Percentiles rank a stretch among this genome's conserved stretches.
Conservation (phyloP, 768 basidiomycete species). For the Tulasnella sp. region DNA sequence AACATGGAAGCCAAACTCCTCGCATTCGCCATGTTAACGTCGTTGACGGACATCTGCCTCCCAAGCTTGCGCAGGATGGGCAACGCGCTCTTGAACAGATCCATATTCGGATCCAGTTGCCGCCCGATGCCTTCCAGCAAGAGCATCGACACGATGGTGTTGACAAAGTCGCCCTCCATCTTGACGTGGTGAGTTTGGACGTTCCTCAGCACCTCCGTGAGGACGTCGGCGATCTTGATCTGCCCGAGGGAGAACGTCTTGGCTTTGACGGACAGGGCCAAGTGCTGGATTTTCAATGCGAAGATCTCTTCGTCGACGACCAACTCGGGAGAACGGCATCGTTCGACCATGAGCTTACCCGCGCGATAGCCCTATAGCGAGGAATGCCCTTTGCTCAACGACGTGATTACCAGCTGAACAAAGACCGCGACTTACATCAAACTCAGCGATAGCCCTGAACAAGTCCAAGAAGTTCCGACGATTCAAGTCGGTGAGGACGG, state of each 20-base stretch:
- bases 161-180: slow-evolving; percentile 98
- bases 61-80: slow-evolving; percentile 90
- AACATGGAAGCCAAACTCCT: slow-evolving; percentile 71
- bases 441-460: slow-evolving; percentile 90
- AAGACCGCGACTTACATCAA: slow-evolving; percentile 55
- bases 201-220: slow-evolving; percentile 75
- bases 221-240: slow-evolving; percentile 89
- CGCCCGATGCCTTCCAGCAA: slow-evolving; percentile 93
- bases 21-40: slow-evolving; percentile 47
- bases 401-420: too few relatives aligned
- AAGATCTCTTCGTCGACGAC: slow-evolving; percentile 90
- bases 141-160: slow-evolving; percentile 90
- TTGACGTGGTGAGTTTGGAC: slow-evolving; percentile 92
- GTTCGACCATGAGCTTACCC: slow-evolving; percentile 92
- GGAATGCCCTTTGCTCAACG: background rate
- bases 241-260: slow-evolving; percentile 97
- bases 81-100: slow-evolving; percentile 89
- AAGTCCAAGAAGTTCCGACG: slow-evolving; percentile 92
- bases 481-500: slow-evolving; percentile 70
- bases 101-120: slow-evolving; percentile 81
- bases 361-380: slow-evolving; percentile 59
- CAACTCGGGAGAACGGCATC: slow-evolving; percentile 82
- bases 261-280: slow-evolving; percentile 84
- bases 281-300: slow-evolving; percentile 94
- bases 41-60: slow-evolving; percentile 75